Evolutionary conservation across 768 basidiomycete genomes (phyloP).

Genomic region (Suillus ampliporus): DNA sequence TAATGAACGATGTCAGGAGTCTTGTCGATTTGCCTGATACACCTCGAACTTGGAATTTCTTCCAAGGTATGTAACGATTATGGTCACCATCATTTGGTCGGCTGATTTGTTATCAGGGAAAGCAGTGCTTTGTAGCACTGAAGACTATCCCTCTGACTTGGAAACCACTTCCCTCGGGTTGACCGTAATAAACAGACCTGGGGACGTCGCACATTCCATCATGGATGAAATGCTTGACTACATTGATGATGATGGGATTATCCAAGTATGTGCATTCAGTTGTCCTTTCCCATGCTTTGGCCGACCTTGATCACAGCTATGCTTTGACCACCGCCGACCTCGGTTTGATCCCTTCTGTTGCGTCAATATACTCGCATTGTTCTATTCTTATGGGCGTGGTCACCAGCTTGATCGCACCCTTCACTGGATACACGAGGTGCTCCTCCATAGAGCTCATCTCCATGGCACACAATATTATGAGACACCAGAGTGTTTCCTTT

Average conservation of each 20-base stretch:
- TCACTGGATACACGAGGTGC: constrained; percentile 55
- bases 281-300: neutral
- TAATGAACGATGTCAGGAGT: constrained; percentile 33
- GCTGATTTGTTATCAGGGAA: constrained; percentile 32
- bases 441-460: constrained; percentile 57
- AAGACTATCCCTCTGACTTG: constrained; percentile 57
- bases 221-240: constrained; percentile 65
- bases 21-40: constrained; percentile 49
- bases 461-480: constrained; percentile 62
- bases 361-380: constrained; percentile 54
- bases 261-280: constrained; percentile 40
- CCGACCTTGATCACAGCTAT: constrained; percentile 44
- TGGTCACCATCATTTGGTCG: neutral
- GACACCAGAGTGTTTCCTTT: constrained; percentile 57
- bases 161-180: constrained; percentile 63
- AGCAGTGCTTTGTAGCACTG: constrained; percentile 50
- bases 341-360: constrained; percentile 60
- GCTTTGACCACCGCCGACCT: constrained; percentile 57
- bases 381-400: constrained; percentile 55
- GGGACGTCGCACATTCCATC: constrained; percentile 43
- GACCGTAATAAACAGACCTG: constrained; percentile 43
- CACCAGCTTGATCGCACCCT: constrained; percentile 49
- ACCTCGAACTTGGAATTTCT: constrained; percentile 59
- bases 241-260: constrained; percentile 54
- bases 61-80: constrained; percentile 42